Evolutionary conservation across 352 stramenopile genomes (phyloP).

Genomic region (Pythium guiyangense): DNA sequence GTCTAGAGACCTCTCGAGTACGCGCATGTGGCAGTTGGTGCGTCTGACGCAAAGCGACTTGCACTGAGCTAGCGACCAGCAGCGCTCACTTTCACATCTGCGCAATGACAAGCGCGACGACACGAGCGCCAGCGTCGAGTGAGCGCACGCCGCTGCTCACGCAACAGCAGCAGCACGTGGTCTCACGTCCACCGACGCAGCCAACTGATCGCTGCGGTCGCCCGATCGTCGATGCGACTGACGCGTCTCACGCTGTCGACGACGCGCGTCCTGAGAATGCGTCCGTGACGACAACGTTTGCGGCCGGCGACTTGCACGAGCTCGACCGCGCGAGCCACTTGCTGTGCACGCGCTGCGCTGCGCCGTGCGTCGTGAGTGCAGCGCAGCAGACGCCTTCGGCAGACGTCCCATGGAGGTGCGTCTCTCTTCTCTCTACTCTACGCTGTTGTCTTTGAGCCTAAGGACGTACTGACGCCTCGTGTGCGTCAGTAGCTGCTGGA

Average conservation of each 20-base stretch:
- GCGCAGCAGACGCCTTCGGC: background rate
- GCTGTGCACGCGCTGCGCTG: conserved; percentile 5
- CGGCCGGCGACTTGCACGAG: background rate
- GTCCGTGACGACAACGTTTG: background rate
- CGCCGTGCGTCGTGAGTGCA: conserved; percentile 1
- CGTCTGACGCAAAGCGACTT: no score
- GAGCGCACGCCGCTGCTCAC: conserved; percentile 11
- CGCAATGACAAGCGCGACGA: no score
- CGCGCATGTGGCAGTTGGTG: no score
- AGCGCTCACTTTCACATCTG: no score
- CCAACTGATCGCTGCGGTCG: background rate
- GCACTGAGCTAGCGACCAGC: no score
- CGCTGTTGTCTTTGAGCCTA: background rate
- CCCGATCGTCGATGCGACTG: conserved; percentile 4
- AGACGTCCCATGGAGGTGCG: background rate
- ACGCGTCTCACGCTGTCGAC: no score
- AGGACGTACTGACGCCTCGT: background rate
- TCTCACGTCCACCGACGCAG: background rate
- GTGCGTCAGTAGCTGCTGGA: conserved; percentile 1
- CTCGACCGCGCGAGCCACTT: conserved; percentile 1
- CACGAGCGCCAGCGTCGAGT: no score
- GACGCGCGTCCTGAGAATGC: background rate
- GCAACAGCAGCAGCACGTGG: background rate
- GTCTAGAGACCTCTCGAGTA: no score
- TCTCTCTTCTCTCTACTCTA: background rate